These are phyloP conservation scores for Rhizophagus prolifer DNA, from an alignment of 192 early-diverging fungal genomes.

Conservation along the genomic window DNA sequence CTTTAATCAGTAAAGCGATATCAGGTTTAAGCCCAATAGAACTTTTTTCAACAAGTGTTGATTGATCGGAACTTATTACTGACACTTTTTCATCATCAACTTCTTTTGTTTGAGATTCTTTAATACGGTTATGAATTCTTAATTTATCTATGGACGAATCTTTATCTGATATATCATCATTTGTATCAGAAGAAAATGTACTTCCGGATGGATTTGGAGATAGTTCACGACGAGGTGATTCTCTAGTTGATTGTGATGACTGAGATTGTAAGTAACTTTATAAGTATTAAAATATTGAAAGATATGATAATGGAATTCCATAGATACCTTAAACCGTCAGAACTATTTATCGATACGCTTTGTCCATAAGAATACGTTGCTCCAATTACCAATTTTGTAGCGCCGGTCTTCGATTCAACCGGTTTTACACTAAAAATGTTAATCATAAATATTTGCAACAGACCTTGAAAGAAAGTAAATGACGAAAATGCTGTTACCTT, in stretches of 20 bases:
- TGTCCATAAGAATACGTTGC: conserved; percentile 48
- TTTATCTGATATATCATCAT: conserved; percentile 38
- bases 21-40: neutral
- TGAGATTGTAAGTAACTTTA: neutral
- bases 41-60: conserved; percentile 3
- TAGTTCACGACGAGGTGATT: neutral
- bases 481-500: conserved; percentile 32
- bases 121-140: neutral
- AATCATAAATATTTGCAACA: neutral
- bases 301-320: neutral
- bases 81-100: neutral
- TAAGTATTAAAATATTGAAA: neutral
- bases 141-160: conserved; percentile 21
- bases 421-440: conserved; percentile 44
- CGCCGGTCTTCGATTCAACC: conserved; percentile 41
- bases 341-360: conserved; percentile 34
- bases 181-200: conserved; percentile 42
- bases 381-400: conserved; percentile 43
- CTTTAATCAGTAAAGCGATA: neutral
- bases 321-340: conserved; percentile 35
- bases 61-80: neutral
- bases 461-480: too few species aligned
- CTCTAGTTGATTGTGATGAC: conserved; percentile 9
- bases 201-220: conserved; percentile 22
- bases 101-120: neutral